Evolutionary conservation across 1,139 yeast genomes (phyloP).

Genomic region (Keqinozyma sinolaborantium): DNA sequence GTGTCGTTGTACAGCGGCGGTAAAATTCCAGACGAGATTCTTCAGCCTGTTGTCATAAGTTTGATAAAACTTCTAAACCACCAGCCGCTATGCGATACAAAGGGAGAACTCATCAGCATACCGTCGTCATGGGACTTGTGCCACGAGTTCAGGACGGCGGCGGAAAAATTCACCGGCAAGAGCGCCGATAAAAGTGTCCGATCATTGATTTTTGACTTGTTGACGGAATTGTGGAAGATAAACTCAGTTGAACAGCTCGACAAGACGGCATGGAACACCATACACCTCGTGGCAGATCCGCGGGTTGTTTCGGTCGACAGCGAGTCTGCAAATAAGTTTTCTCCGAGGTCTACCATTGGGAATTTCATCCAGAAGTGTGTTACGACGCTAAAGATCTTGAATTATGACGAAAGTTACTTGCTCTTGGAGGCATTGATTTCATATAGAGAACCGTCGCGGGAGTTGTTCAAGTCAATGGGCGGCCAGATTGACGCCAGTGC

Average conservation of each 20-base stretch:
- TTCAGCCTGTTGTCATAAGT: constrained; percentile 6
- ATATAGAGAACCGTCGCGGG: constrained; percentile 41
- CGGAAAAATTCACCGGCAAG: not conserved
- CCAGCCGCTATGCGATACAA: constrained; percentile 20
- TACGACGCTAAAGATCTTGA: constrained; percentile 49
- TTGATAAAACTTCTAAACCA: constrained; percentile 22
- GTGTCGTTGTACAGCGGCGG: constrained; percentile 17
- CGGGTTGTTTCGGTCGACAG: constrained; percentile 3
- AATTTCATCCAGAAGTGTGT: constrained; percentile 34
- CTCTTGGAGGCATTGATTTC: constrained; percentile 54
- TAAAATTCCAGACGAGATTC: constrained; percentile 2
- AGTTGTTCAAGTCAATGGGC: constrained; percentile 16
- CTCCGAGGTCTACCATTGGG: constrained; percentile 37
- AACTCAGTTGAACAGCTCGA: constrained; percentile 35
- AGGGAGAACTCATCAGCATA: constrained; percentile 19
- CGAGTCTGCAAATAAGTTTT: constrained; percentile 11
- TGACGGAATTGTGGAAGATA: constrained; percentile 26
- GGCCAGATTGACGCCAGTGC: constrained; percentile 10
- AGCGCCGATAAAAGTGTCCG: not conserved
- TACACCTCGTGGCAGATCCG: constrained; percentile 4
- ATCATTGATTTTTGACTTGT: constrained; percentile 4
- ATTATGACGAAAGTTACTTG: constrained; percentile 53
- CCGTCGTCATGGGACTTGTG: constrained; percentile 28
- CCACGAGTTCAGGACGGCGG: constrained; percentile 10
- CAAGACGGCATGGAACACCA: constrained; percentile 10